A percentile compares a stretch with the other conserved stretches of the same genome.
Evolutionary conservation across 768 basidiomycete species (phyloP).

Genomic region (Serendipita indica): DNA sequence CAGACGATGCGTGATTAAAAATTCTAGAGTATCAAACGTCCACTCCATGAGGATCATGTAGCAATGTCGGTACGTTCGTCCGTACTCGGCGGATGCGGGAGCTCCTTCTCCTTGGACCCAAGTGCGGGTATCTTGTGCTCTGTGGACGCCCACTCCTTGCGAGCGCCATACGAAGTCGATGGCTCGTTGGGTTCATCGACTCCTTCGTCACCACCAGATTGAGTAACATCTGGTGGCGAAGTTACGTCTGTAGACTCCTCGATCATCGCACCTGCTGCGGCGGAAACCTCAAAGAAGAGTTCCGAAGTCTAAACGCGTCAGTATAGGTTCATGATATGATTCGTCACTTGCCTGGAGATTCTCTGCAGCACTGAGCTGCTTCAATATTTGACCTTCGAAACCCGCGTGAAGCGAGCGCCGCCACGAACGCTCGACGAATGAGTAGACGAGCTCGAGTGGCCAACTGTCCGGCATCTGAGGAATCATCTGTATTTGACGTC

Average conservation of each 20-base stretch:
- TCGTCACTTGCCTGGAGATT: slow-evolving; percentile 48
- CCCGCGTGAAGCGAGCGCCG: slow-evolving; percentile 54
- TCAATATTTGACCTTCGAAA: slow-evolving; percentile 63
- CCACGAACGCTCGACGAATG: slow-evolving; percentile 67
- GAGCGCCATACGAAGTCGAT: background rate
- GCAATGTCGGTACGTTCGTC: too few species aligned
- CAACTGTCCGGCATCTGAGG: slow-evolving; percentile 56
- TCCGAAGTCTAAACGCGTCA: slow-evolving; percentile 35
- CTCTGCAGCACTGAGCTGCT: slow-evolving; percentile 61
- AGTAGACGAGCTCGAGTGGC: slow-evolving; percentile 56
- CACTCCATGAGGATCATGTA: too few species aligned
- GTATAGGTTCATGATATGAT: background rate
- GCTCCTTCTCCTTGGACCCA: too few species aligned
- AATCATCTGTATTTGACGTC: slow-evolving; percentile 36
- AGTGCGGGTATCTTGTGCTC: too few species aligned
- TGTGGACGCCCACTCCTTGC: background rate
- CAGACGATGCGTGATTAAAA: too few species aligned
- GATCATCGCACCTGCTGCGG: slow-evolving; percentile 49
- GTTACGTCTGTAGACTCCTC: slow-evolving; percentile 41
- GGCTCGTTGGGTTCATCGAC: too few species aligned
- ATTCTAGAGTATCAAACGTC: too few species aligned
- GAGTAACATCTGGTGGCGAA: background rate
- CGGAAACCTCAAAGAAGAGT: slow-evolving; percentile 38
- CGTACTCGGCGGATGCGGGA: too few species aligned
- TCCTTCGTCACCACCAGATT: too few species aligned